Percentiles rank a stretch among this genome's conserved stretches.
These are phyloP conservation scores for Tephrocybe rancida DNA, from an alignment of 768 basidiomycete species.

Conservation along the genomic window DNA sequence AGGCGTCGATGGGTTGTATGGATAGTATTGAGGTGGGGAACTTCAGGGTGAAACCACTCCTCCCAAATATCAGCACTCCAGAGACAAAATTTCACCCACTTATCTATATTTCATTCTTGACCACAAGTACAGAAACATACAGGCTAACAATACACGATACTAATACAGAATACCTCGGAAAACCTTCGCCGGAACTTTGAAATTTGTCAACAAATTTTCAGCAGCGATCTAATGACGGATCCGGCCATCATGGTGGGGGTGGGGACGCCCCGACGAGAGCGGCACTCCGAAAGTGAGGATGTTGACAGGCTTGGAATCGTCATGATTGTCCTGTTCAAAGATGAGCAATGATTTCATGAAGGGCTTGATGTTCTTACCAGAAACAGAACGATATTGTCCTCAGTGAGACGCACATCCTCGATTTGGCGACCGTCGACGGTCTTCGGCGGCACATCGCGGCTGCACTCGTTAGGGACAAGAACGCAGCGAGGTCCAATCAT, in stretches of 20 bases:
- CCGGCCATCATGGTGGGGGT: slow-evolving; percentile 27
- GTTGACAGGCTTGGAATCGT: slow-evolving; percentile 42
- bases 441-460: slow-evolving; percentile 43
- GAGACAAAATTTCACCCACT: slow-evolving; percentile 2
- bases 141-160: background rate
- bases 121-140: background rate
- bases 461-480: slow-evolving; percentile 43
- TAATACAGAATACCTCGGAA: background rate
- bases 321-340: slow-evolving; percentile 35
- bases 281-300: slow-evolving; percentile 49
- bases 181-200: background rate
- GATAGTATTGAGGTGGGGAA: slow-evolving; percentile 56
- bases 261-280: slow-evolving; percentile 19
- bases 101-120: background rate
- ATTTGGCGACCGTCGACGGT: slow-evolving; percentile 48
- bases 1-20: slow-evolving; percentile 74
- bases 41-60: background rate
- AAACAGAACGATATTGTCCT: slow-evolving; percentile 62
- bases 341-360: background rate
- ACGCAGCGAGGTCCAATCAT: slow-evolving; percentile 40
- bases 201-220: too few relatives aligned
- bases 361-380: slow-evolving; percentile 37
- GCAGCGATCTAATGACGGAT: slow-evolving; percentile 14
- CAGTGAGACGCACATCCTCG: slow-evolving; percentile 55
- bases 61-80: background rate